Percentiles rank a stretch among this genome's conserved stretches.
phyloP scores from a whole-genome alignment of 805 yeast species.

The Lachancea kluyveri region DNA sequence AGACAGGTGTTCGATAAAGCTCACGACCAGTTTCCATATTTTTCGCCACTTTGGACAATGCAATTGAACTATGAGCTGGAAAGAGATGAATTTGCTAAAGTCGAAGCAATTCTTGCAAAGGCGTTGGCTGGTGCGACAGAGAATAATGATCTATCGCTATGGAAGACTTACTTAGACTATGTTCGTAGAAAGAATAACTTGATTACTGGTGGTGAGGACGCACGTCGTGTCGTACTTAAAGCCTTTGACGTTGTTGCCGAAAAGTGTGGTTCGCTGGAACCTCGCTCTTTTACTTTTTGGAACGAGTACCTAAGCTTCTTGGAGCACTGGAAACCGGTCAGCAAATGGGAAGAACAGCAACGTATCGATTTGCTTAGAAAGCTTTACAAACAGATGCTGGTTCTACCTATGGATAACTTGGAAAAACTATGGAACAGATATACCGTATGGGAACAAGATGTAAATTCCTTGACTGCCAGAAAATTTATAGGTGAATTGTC shows the following conservation, averaged over 20 bases:
- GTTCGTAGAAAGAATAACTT: constrained; percentile 63
- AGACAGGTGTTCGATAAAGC: constrained; percentile 53
- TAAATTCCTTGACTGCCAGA: constrained; percentile 71
- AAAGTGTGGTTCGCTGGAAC: constrained; percentile 68
- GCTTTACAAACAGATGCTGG: constrained; percentile 60
- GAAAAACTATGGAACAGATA: constrained; percentile 79
- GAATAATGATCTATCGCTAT: constrained; percentile 56
- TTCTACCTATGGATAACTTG: constrained; percentile 69
- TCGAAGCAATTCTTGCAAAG: constrained; percentile 55
- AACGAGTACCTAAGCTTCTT: constrained; percentile 74
- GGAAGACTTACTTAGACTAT: constrained; percentile 72
- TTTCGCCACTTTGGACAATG: constrained; percentile 67
- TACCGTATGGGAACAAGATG: constrained; percentile 75
- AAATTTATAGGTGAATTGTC: constrained; percentile 79
- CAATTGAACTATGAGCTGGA: constrained; percentile 61
- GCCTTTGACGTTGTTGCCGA: constrained; percentile 81
- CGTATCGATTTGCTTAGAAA: constrained; percentile 71
- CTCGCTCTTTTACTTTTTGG: constrained; percentile 69
- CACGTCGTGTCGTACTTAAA: constrained; percentile 63
- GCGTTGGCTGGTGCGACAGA: constrained; percentile 43
- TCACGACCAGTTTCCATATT: constrained; percentile 58
- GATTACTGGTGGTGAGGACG: constrained; percentile 77
- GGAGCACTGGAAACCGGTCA: constrained; percentile 69
- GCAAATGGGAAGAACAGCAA: constrained; percentile 80
- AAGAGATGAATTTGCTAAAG: constrained; percentile 47